Evolutionary conservation across 257 asterid species (phyloP).

Genomic region (Mentha longifolia): DNA sequence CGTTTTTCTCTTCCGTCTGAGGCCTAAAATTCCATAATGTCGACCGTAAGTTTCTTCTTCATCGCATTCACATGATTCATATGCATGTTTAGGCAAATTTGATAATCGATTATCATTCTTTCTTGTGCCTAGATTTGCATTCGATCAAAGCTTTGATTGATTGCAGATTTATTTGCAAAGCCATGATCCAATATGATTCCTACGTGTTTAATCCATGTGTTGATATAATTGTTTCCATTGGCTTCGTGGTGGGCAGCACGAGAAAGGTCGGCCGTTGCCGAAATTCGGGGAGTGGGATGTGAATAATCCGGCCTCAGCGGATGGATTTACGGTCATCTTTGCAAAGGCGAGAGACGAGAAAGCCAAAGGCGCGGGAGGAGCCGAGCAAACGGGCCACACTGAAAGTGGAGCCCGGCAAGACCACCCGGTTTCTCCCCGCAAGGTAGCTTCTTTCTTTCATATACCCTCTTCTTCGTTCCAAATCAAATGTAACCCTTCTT

Average conservation of each 20-base stretch:
- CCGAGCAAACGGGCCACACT: slow-evolving; percentile 24
- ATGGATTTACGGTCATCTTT: slow-evolving; percentile 67
- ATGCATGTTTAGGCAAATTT: not conserved
- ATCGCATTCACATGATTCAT: not conserved
- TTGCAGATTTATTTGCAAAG: not conserved
- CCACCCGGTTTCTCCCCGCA: slow-evolving; percentile 18
- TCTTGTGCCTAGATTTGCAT: not conserved
- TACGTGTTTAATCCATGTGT: too few relatives aligned
- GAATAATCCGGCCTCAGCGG: slow-evolving; percentile 71
- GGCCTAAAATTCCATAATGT: slow-evolving; percentile 48
- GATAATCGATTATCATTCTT: not conserved
- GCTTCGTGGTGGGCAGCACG: too few relatives aligned
- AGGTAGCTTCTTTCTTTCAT: slow-evolving; percentile 11
- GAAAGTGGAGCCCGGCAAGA: slow-evolving; percentile 26
- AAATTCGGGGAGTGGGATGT: slow-evolving; percentile 79
- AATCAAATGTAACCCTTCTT: not conserved
- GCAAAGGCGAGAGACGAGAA: slow-evolving; percentile 67
- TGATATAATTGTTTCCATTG: not conserved
- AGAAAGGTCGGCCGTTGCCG: slow-evolving; percentile 66
- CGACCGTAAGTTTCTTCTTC: slow-evolving; percentile 58
- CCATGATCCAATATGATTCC: not conserved
- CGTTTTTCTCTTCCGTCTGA: slow-evolving; percentile 34
- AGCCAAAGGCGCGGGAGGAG: slow-evolving; percentile 41
- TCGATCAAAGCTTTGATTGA: not conserved
- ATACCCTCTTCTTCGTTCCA: not conserved